phyloP scores from a whole-genome alignment of 1,139 yeast genomes.

The Candida neerlandica region DNA sequence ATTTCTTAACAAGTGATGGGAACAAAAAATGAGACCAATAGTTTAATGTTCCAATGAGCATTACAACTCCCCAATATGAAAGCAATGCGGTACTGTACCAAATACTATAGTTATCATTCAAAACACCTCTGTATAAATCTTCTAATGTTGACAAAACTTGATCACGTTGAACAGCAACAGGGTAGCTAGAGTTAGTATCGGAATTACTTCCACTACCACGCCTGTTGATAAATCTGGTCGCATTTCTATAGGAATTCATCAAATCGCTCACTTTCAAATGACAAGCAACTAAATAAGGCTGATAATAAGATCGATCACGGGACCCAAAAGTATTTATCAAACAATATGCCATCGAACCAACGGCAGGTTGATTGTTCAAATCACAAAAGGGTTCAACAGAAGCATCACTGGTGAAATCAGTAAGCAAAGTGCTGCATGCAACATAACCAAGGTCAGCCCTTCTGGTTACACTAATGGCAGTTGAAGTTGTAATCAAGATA shows the following conservation, averaged over 20 bases:
- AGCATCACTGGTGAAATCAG: conserved; percentile 5
- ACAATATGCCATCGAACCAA: conserved; percentile 39
- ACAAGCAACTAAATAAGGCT: conserved; percentile 26
- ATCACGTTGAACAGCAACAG: conserved; percentile 27
- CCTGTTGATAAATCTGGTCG: conserved; percentile 24
- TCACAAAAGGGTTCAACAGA: conserved; percentile 21
- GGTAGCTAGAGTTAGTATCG: conserved; percentile 33
- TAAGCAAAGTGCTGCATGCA: conserved; percentile 11
- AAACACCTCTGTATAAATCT: conserved; percentile 3
- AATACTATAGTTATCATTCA: conserved; percentile 12
- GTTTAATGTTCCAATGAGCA: conserved; percentile 20
- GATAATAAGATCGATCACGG: conserved; percentile 18
- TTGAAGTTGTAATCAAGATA: background rate
- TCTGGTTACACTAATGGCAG: background rate
- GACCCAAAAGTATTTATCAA: conserved; percentile 19
- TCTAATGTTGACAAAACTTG: background rate
- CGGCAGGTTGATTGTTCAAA: conserved; percentile 32
- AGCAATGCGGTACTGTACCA: conserved; percentile 20
- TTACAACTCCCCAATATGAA: conserved; percentile 24
- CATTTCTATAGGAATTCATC: conserved; percentile 28
- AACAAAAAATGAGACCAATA: conserved; percentile 23
- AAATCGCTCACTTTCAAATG: conserved; percentile 24
- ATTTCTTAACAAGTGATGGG: conserved; percentile 16
- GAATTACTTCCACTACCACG: background rate
- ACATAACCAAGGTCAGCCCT: conserved; percentile 8